Conservation (phyloP, 441 rosid species). For the Mallotus japonicus region DNA sequence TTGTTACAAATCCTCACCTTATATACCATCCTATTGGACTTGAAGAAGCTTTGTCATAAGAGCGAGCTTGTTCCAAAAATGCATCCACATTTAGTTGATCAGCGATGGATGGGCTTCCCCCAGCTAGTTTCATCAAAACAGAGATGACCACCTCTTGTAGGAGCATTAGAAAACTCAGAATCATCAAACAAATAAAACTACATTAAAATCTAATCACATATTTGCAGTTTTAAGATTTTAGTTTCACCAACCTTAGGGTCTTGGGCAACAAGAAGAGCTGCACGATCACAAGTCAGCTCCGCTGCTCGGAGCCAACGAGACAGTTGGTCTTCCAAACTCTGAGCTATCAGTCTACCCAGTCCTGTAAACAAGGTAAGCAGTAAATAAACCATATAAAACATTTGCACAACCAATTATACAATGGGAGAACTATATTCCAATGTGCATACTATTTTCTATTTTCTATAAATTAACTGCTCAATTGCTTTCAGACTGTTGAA, state of each 20-base stretch:
- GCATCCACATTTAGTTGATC: slow-evolving; percentile 95
- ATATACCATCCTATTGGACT: slow-evolving; percentile 87
- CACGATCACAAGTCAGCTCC: slow-evolving; percentile 96
- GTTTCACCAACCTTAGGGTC: slow-evolving; percentile 69
- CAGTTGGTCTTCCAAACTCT: slow-evolving; percentile 78
- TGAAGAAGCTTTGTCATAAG: slow-evolving; percentile 92
- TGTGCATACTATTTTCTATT: no score
- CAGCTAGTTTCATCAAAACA: slow-evolving; percentile 90
- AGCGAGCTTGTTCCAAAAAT: slow-evolving; percentile 94
- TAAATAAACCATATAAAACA: background rate
- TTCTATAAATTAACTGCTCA: no score
- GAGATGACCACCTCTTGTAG: slow-evolving; percentile 96
- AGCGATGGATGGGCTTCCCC: slow-evolving; percentile 89
- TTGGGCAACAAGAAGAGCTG: slow-evolving; percentile 98
- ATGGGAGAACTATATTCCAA: no score
- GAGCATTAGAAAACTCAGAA: slow-evolving; percentile 34
- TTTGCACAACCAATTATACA: background rate
- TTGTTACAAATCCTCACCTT: slow-evolving; percentile 49
- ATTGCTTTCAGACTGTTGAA: no score
- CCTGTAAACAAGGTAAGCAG: slow-evolving; percentile 40
- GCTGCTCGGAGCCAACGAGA: slow-evolving; percentile 93
- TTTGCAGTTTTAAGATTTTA: background rate
- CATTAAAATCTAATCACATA: background rate
- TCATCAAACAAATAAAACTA: slow-evolving; percentile 17
- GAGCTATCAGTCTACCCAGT: slow-evolving; percentile 82